These are phyloP conservation scores for Lagenaria siceraria DNA, from an alignment of 306 rosid species.

Conservation along the genomic window DNA sequence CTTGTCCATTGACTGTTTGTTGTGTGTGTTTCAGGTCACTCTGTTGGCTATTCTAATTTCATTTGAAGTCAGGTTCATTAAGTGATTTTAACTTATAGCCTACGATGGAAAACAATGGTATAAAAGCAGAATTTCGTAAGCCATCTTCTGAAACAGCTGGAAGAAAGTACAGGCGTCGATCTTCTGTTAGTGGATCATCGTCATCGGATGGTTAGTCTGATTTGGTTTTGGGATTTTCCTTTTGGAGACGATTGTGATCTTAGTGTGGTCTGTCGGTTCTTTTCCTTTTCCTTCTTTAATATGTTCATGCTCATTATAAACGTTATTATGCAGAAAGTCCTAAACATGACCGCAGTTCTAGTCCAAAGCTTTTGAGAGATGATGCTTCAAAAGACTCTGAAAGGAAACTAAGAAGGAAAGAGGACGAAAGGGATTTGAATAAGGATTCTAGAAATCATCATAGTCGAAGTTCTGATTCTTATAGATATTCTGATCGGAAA, in stretches of 20 bases:
- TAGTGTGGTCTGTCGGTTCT: background rate
- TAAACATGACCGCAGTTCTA: constrained; percentile 26
- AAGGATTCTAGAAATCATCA: constrained; percentile 35
- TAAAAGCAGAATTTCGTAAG: constrained; percentile 52
- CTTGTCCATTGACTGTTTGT: background rate
- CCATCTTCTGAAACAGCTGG: constrained; percentile 51
- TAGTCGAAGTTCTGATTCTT: constrained; percentile 50
- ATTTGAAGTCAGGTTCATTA: background rate
- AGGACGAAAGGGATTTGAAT: constrained; percentile 39
- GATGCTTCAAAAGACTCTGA: constrained; percentile 34
- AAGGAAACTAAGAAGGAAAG: constrained; percentile 32
- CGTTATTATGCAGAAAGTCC: constrained; percentile 48
- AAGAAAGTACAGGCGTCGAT: constrained; percentile 72
- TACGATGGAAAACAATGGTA: constrained; percentile 20
- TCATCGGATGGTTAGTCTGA: constrained; percentile 58
- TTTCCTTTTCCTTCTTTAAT: background rate
- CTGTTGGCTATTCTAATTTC: background rate
- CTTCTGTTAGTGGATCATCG: constrained; percentile 52
- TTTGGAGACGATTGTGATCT: background rate
- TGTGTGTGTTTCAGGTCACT: constrained; percentile 1
- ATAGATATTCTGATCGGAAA: constrained; percentile 49
- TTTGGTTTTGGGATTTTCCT: constrained; percentile 2
- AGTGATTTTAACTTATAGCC: constrained; percentile 35
- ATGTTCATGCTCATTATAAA: constrained; percentile 12
- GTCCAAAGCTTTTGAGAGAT: constrained; percentile 38